A percentile compares a stretch with the other conserved stretches of the same genome.
phyloP scores from a whole-genome alignment of 2,329 filamentous ascomycete genomes.

The Ophioceras dolichostomum region DNA sequence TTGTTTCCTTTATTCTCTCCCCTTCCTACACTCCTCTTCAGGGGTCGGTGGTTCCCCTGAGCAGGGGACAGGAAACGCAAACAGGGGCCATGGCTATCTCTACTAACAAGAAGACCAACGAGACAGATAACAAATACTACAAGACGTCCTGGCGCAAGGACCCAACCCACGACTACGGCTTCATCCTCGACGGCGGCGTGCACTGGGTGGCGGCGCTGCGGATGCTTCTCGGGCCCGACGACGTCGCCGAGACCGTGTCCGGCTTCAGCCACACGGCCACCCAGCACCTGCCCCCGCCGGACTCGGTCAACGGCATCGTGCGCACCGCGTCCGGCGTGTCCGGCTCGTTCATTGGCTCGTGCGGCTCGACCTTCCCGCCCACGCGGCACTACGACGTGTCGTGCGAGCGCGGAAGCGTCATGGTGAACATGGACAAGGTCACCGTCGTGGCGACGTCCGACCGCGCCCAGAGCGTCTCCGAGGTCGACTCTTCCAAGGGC shows the following conservation, averaged over 20 bases:
- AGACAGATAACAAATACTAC: slow-evolving; percentile 31
- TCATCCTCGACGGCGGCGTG: slow-evolving; percentile 64
- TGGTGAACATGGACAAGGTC: slow-evolving; percentile 11
- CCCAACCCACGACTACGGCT: slow-evolving; percentile 63
- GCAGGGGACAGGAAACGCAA: too few species aligned
- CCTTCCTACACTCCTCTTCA: not conserved
- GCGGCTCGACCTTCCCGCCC: slow-evolving; percentile 2
- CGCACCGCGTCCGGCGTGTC: slow-evolving; percentile 11
- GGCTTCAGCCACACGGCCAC: slow-evolving; percentile 31
- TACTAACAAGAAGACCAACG: too few species aligned
- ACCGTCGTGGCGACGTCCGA: slow-evolving; percentile 4
- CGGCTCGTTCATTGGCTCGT: slow-evolving; percentile 1
- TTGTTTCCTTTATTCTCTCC: not conserved
- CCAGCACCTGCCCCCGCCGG: slow-evolving; percentile 42
- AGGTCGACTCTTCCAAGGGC: slow-evolving; percentile 11
- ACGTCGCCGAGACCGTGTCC: slow-evolving; percentile 32
- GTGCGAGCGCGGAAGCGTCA: slow-evolving; percentile 19
- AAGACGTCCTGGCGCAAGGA: slow-evolving; percentile 49
- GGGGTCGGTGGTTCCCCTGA: too few species aligned
- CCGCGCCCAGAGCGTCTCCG: slow-evolving; percentile 4
- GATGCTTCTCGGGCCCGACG: slow-evolving; percentile 37
- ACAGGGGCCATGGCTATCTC: too few species aligned
- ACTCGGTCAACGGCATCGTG: slow-evolving; percentile 48
- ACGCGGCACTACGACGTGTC: slow-evolving; percentile 4
- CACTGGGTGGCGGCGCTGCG: slow-evolving; percentile 56